A percentile compares a stretch with the other conserved stretches of the same genome.
These are phyloP conservation scores for Phaeotremella skinneri DNA, from an alignment of 768 basidiomycete genomes.

Conservation along the genomic window DNA sequence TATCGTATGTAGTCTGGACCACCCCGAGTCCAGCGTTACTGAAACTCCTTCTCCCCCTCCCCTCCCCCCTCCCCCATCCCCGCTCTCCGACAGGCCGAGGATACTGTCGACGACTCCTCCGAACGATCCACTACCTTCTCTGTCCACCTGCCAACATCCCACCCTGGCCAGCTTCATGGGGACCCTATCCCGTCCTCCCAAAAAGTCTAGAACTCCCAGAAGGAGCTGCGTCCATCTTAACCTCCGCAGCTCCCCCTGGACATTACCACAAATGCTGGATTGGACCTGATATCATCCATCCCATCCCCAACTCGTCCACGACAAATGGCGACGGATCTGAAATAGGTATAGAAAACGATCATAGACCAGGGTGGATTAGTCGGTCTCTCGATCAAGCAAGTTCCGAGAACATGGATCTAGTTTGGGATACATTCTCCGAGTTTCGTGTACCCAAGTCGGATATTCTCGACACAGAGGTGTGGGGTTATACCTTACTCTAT, in stretches of 20 bases:
- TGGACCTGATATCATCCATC: background rate
- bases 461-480: background rate
- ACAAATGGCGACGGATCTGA: too few species aligned
- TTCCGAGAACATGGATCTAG: background rate
- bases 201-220: background rate
- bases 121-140: constrained; percentile 6
- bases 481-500: background rate
- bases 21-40: background rate
- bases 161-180: constrained; percentile 1
- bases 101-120: constrained; percentile 8
- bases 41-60: background rate
- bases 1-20: background rate
- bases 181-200: background rate
- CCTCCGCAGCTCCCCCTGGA: background rate
- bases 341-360: too few species aligned
- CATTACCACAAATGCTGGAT: constrained; percentile 2
- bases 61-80: background rate
- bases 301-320: background rate
- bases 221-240: background rate
- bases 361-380: constrained; percentile 1
- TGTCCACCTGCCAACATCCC: constrained; percentile 5
- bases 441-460: background rate
- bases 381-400: background rate
- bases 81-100: constrained; percentile 2
- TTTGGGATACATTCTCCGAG: background rate